A percentile compares a stretch with the other conserved stretches of the same genome.
These are phyloP conservation scores for Leishmania mexicana DNA, from an alignment of 208 protist species.

Conservation along the genomic window DNA sequence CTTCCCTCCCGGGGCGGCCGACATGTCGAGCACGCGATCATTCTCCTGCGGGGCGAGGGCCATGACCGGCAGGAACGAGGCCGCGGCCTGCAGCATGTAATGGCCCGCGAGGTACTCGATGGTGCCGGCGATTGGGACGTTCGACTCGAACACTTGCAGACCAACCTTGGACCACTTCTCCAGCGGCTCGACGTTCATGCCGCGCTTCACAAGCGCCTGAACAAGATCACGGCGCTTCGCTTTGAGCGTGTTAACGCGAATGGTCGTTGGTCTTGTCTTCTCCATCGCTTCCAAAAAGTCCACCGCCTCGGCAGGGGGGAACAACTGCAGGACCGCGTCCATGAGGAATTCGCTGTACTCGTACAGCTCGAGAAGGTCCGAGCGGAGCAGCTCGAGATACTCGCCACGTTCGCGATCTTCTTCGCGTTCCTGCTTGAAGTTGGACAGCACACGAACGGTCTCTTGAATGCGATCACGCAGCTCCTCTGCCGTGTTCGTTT, in stretches of 20 bases:
- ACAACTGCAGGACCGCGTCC: constrained; percentile 94
- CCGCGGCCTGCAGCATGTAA: constrained; percentile 99
- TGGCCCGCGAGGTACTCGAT: constrained; percentile 99
- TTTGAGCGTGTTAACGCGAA: constrained; percentile 99
- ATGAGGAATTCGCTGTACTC: constrained; percentile 96
- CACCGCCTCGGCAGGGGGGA: constrained; percentile 92
- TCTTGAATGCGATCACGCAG: constrained; percentile 91
- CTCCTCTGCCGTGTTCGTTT: constrained; percentile 77
- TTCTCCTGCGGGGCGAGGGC: constrained; percentile 95
- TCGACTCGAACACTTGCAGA: constrained; percentile 98
- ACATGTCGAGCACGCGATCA: constrained; percentile 98
- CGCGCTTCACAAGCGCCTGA: constrained; percentile 94
- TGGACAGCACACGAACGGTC: constrained; percentile 91
- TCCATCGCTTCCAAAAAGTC: constrained; percentile 99
- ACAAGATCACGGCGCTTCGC: constrained; percentile 95
- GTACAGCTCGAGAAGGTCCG: constrained; percentile 95
- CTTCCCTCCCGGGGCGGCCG: constrained; percentile 98
- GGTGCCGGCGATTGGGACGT: constrained; percentile 98
- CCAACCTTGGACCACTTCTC: constrained; percentile 97
- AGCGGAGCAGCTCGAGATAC: constrained; percentile 91
- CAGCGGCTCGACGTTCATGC: constrained; percentile 98
- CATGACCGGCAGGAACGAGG: constrained; percentile 99
- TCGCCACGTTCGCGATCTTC: constrained; percentile 85
- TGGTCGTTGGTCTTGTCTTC: constrained; percentile 96
- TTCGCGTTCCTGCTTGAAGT: constrained; percentile 93